phyloP scores from a whole-genome alignment of 2,329 filamentous ascomycete genomes.

The Bipolaris oryzae region DNA sequence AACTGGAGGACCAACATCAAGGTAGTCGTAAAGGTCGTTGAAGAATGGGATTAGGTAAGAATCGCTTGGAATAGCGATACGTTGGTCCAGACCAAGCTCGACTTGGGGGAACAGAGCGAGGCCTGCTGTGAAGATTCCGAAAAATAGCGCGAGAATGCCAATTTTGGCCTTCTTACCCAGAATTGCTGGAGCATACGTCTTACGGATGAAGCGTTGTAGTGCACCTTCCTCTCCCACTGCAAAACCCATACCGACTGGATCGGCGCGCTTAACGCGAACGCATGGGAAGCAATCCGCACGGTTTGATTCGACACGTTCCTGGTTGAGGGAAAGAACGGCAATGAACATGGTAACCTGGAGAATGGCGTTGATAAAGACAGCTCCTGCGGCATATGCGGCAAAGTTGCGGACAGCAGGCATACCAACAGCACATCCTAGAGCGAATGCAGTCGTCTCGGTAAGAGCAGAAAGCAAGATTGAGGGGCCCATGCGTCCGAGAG shows the following conservation, averaged over 20 bases:
- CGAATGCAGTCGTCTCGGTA: conserved; percentile 92
- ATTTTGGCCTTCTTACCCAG: conserved; percentile 82
- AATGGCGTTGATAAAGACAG: conserved; percentile 96
- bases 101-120: conserved; percentile 84
- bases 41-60: conserved; percentile 97
- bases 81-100: conserved; percentile 87
- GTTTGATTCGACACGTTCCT: conserved; percentile 84
- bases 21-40: conserved; percentile 91
- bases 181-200: conserved; percentile 81
- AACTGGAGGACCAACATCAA: conserved; percentile 88
- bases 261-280: conserved; percentile 76
- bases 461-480: conserved; percentile 95
- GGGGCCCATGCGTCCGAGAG: conserved; percentile 94
- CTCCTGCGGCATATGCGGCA: conserved; percentile 92
- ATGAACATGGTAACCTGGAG: conserved; percentile 97
- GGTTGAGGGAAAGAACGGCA: conserved; percentile 88
- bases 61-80: conserved; percentile 89
- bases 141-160: conserved; percentile 76
- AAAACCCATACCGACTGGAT: conserved; percentile 68
- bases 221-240: conserved; percentile 82
- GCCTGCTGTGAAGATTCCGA: conserved; percentile 84
- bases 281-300: conserved; percentile 93
- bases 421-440: conserved; percentile 88
- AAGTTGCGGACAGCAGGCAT: conserved; percentile 99
- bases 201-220: conserved; percentile 87